Conservation (phyloP, 176 grass and related monocot genomes). For the Ampelocalamus luodianensis region DNA sequence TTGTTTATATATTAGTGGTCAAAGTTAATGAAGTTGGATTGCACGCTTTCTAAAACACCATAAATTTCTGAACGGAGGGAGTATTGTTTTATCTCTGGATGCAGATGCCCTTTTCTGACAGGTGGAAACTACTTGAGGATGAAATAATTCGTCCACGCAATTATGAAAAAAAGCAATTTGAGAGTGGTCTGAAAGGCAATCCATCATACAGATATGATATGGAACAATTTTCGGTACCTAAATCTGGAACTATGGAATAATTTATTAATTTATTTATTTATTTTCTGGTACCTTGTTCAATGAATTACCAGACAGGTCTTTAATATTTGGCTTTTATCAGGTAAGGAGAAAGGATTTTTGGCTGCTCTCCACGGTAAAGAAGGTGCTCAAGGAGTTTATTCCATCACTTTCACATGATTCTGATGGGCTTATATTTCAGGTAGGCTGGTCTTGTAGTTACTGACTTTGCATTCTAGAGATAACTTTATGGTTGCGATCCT, state of each 20-base stretch:
- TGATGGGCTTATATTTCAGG: slow-evolving; percentile 99
- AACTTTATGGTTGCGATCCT: background rate
- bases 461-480: background rate
- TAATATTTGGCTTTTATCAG: slow-evolving; percentile 45
- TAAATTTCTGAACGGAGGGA: background rate
- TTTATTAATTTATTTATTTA: slow-evolving; percentile 35
- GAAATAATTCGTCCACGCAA: slow-evolving; percentile 81
- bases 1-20: no score
- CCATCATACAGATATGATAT: slow-evolving; percentile 96
- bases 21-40: no score
- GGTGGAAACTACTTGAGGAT: slow-evolving; percentile 94
- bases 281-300: slow-evolving; percentile 18
- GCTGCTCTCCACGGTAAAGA: slow-evolving; percentile 85
- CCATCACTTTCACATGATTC: slow-evolving; percentile 90
- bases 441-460: slow-evolving; percentile 38
- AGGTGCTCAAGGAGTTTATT: slow-evolving; percentile 83
- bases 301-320: background rate
- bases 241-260: slow-evolving; percentile 4
- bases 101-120: slow-evolving; percentile 93
- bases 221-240: slow-evolving; percentile 87
- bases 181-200: slow-evolving; percentile 74
- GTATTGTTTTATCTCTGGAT: slow-evolving; percentile 36
- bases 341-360: slow-evolving; percentile 98
- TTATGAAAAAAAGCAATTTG: slow-evolving; percentile 77
- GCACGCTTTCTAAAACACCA: no score